Evolutionary conservation across 2,329 filamentous ascomycete species (phyloP).

Genomic region (Diaporthe australafricana): DNA sequence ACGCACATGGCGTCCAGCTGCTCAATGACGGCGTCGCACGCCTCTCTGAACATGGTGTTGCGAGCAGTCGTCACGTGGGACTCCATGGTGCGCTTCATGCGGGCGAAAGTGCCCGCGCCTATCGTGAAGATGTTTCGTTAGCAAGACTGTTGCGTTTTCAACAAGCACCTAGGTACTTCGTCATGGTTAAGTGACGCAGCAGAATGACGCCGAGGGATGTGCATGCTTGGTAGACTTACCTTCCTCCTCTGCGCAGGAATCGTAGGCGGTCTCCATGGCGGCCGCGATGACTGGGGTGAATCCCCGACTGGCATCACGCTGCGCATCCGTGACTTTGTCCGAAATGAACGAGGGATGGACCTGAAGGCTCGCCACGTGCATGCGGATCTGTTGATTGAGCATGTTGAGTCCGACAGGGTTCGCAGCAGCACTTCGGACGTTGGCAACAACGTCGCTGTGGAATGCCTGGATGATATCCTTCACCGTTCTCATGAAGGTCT

Average conservation of each 20-base stretch:
- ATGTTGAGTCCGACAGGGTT: slow-evolving; percentile 38
- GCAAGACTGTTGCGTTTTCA: neutral
- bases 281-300: slow-evolving; percentile 61
- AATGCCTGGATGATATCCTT: slow-evolving; percentile 36
- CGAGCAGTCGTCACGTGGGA: slow-evolving; percentile 54
- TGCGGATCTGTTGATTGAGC: slow-evolving; percentile 41
- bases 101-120: slow-evolving; percentile 57
- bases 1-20: slow-evolving; percentile 52
- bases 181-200: neutral
- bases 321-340: slow-evolving; percentile 53
- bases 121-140: neutral
- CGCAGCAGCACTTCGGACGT: slow-evolving; percentile 10
- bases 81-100: slow-evolving; percentile 65
- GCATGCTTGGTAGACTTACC: slow-evolving; percentile 44
- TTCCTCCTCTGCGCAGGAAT: slow-evolving; percentile 54
- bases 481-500: slow-evolving; percentile 25
- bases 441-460: slow-evolving; percentile 32
- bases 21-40: slow-evolving; percentile 53
- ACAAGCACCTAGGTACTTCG: too few species aligned
- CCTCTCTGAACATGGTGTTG: slow-evolving; percentile 61
- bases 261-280: slow-evolving; percentile 60
- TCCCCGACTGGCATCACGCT: slow-evolving; percentile 64
- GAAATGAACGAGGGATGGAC: slow-evolving; percentile 49
- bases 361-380: slow-evolving; percentile 49
- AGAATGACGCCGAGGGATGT: neutral